A percentile compares a stretch with the other conserved stretches of the same genome.
Evolutionary conservation across 2,329 filamentous ascomycete species (phyloP).

Genomic region (Chaetomium sp.): DNA sequence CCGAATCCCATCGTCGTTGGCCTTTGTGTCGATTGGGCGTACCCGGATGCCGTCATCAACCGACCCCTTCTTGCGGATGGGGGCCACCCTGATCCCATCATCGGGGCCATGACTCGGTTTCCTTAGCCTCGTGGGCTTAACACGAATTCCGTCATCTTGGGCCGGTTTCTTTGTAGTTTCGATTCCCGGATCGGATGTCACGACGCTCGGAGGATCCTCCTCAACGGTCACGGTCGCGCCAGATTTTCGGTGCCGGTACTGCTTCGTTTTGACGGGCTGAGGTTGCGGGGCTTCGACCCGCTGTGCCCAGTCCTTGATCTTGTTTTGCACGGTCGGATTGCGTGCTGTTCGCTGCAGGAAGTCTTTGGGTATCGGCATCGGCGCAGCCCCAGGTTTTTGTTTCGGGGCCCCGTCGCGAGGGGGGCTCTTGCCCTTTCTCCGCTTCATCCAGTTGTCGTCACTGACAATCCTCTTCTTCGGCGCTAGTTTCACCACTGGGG

Average conservation of each 20-base stretch:
- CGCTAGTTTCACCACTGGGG: slow-evolving; percentile 45
- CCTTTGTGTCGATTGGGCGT: slow-evolving; percentile 5
- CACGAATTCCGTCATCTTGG: slow-evolving; percentile 16
- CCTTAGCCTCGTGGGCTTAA: slow-evolving; percentile 15
- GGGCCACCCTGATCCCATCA: slow-evolving; percentile 22
- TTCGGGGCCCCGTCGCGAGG: slow-evolving; percentile 29
- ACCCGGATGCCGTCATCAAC: slow-evolving; percentile 24
- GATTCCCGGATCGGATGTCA: slow-evolving; percentile 13
- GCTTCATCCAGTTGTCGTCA: slow-evolving; percentile 79
- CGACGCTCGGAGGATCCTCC: slow-evolving; percentile 22
- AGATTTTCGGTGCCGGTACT: slow-evolving; percentile 23
- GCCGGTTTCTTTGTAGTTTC: slow-evolving; percentile 4
- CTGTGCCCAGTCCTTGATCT: slow-evolving; percentile 57
- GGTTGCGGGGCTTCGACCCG: slow-evolving; percentile 46
- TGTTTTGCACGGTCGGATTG: slow-evolving; percentile 51
- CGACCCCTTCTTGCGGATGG: slow-evolving; percentile 22
- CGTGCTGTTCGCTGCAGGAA: slow-evolving; percentile 48
- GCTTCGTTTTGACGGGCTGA: slow-evolving; percentile 26
- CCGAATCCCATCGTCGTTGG: slow-evolving; percentile 28
- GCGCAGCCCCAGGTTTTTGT: slow-evolving; percentile 27
- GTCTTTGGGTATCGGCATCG: slow-evolving; percentile 48
- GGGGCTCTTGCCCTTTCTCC: slow-evolving; percentile 43
- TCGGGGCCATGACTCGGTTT: slow-evolving; percentile 11
- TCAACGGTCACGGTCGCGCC: slow-evolving; percentile 33
- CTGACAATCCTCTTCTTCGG: slow-evolving; percentile 91